These are phyloP conservation scores for Limonomyces culmigenus DNA, from an alignment of 1,284 basidiomycete genomes.

Conservation along the genomic window DNA sequence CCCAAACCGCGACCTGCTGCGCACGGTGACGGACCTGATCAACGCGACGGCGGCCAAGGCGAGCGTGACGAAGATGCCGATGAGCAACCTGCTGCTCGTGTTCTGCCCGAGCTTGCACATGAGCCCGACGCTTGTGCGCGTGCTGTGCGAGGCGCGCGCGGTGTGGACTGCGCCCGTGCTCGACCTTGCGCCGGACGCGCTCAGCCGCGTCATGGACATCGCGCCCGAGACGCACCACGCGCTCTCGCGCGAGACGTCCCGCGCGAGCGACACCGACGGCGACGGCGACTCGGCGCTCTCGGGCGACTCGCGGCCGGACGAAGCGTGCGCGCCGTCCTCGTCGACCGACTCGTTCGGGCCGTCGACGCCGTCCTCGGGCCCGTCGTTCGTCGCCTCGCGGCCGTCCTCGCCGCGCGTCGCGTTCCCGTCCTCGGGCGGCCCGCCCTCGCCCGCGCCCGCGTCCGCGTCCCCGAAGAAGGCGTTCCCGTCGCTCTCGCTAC, in stretches of 20 bases:
- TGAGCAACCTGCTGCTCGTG: constrained; percentile 65
- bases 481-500: constrained; percentile 27
- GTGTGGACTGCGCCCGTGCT: constrained; percentile 48
- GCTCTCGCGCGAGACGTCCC: background rate
- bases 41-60: constrained; percentile 42
- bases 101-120: constrained; percentile 71
- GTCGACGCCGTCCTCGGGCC: constrained; percentile 7
- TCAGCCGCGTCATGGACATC: constrained; percentile 1
- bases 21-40: constrained; percentile 59
- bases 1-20: constrained; percentile 58
- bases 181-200: constrained; percentile 1
- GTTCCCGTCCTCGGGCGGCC: constrained; percentile 17
- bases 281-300: background rate
- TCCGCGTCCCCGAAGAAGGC: constrained; percentile 32
- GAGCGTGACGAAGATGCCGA: constrained; percentile 68
- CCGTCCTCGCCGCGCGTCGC: constrained; percentile 16
- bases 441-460: constrained; percentile 19
- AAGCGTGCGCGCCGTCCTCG: constrained; percentile 16
- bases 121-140: constrained; percentile 56
- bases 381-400: constrained; percentile 26
- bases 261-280: no score
- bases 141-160: constrained; percentile 51
- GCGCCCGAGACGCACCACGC: background rate
- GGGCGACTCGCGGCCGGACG: constrained; percentile 3
- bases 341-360: constrained; percentile 3